These are phyloP conservation scores for Chrysanthemum lavandulifolium DNA, from an alignment of 129 eudicot genomes.

Conservation along the genomic window DNA sequence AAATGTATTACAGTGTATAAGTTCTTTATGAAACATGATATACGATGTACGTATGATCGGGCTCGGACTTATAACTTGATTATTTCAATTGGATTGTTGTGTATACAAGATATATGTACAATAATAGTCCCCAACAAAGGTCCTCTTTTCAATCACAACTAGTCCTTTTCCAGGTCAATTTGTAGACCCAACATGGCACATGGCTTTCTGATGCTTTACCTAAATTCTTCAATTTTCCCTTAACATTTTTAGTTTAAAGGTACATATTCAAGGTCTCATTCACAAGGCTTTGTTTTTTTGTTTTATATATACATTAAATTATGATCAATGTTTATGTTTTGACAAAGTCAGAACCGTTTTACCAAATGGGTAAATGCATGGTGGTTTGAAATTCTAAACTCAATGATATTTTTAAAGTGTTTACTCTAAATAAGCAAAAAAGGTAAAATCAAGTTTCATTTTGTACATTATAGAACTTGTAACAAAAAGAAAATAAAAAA, in stretches of 20 bases:
- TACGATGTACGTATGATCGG: not conserved
- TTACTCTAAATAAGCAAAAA: too few relatives aligned
- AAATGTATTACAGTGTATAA: too few relatives aligned
- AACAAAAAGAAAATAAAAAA: not conserved
- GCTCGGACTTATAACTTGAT: not conserved
- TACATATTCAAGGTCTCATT: not conserved
- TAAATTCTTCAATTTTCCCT: not conserved
- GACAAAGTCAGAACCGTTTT: not conserved
- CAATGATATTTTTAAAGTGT: too few relatives aligned
- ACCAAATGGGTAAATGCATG: too few relatives aligned
- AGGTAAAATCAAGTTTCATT: too few relatives aligned
- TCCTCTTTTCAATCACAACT: conserved; percentile 36
- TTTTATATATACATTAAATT: not conserved
- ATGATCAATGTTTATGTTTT: not conserved
- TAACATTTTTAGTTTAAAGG: not conserved
- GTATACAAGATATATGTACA: not conserved
- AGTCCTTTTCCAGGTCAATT: conserved; percentile 42
- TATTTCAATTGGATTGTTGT: not conserved
- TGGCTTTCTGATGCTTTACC: conserved; percentile 39
- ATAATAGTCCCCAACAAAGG: conserved; percentile 29
- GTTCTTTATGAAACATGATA: too few relatives aligned
- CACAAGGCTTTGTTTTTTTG: too few relatives aligned
- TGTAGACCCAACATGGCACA: conserved; percentile 52
- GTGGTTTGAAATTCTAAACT: too few relatives aligned
- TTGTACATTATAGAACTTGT: not conserved